Base-by-base conservation (phyloP, 1,284 basidiomycete genomes). In the Apiotrichum montevideense region DNA sequence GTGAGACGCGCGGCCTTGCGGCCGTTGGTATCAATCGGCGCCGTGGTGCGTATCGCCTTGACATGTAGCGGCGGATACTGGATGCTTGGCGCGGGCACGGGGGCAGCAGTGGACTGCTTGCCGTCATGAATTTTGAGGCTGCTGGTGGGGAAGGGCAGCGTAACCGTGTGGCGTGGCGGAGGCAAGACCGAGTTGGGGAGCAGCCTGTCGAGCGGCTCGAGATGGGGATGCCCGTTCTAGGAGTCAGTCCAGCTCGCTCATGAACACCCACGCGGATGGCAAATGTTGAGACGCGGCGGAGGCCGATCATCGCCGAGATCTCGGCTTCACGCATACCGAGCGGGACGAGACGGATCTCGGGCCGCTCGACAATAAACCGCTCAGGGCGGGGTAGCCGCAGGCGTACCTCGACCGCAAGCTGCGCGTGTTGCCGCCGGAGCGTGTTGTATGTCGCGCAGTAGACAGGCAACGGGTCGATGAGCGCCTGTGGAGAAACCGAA, bases 31-130 rank as follows among this genome's bases (percentile, higher is more conserved):
- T 94, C 87, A 64, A 82, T 85, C 0, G 91, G 91, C 2, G 84
- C 82, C 29, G 85, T 85, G 0, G 90, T 94, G 29, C 82, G 82
- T n/a, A 93, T 74, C 59, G 91, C 90, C 70, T 94, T 95, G 69
- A 93, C 81, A 66, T 89, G 86, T 0, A 90, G 87, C 4, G 87
- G 84, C 42, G 87, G 78, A 57, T 75, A 76, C 46, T 69, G 62
- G 3, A 71, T 57, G 7, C 55, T 47, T 2, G 67, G 60, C 37
- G 40, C 29, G 2, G 46, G 21, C 3, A 32, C 48, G 11, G 43
- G 42, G 44, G 3, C 44, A 39, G 37, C 10, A 10, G 37, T 14
- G 37, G 37, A 39, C 37, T 14, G 45, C 21, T 45, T 32, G 15
- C 2, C 52, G 41, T 49, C 54, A 52, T 66, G 58, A 6, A 72